phyloP scores from a whole-genome alignment of 2,329 filamentous ascomycete species.

The Triangularia verruculosa region DNA sequence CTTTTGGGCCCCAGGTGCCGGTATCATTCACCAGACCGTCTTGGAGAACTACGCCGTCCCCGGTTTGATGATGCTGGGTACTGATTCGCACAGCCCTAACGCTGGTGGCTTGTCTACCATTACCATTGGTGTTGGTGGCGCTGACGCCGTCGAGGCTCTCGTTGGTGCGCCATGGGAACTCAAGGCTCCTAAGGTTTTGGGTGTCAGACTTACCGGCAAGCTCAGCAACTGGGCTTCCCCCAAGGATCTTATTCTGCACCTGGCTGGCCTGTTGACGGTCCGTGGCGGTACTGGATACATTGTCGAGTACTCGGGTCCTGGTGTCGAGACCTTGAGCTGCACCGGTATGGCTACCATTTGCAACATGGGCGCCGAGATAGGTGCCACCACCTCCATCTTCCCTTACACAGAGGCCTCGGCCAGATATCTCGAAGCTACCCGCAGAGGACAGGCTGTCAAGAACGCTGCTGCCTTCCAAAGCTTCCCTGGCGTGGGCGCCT shows the following conservation, averaged over 20 bases:
- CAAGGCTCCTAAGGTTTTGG: slow-evolving; percentile 87
- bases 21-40: slow-evolving; percentile 96
- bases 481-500: slow-evolving; percentile 44
- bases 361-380: slow-evolving; percentile 88
- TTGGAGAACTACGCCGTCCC: slow-evolving; percentile 97
- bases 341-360: slow-evolving; percentile 91
- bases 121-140: slow-evolving; percentile 94
- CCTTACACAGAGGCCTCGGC: slow-evolving; percentile 82
- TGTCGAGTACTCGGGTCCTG: slow-evolving; percentile 90
- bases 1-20: slow-evolving; percentile 91
- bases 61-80: slow-evolving; percentile 97
- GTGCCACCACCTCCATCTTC: slow-evolving; percentile 93
- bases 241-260: slow-evolving; percentile 89
- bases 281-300: slow-evolving; percentile 91
- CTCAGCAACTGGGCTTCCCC: slow-evolving; percentile 89
- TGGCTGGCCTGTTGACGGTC: slow-evolving; percentile 88
- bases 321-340: slow-evolving; percentile 82
- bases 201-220: slow-evolving; percentile 78
- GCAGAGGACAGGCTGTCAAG: slow-evolving; percentile 67
- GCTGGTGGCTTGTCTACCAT: slow-evolving; percentile 92
- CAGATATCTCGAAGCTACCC: slow-evolving; percentile 82
- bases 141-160: slow-evolving; percentile 93
- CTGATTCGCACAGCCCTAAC: slow-evolving; percentile 95
- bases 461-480: slow-evolving; percentile 60
- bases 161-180: slow-evolving; percentile 97